Conservation (phyloP, 2,329 filamentous ascomycete genomes). For the Thermoascus crustaceus region DNA sequence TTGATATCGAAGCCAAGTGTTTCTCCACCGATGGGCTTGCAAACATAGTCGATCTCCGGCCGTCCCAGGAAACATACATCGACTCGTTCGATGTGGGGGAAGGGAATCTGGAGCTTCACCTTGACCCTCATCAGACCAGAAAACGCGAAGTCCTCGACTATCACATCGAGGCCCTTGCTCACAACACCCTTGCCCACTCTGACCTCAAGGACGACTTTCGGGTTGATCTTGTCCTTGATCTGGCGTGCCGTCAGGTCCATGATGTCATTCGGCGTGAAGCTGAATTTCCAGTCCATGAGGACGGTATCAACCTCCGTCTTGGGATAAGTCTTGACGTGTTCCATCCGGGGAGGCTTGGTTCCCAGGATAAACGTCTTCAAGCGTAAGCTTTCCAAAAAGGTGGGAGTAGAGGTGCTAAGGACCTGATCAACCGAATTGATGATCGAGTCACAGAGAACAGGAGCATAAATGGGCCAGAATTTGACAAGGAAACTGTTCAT, state of each 20-base stretch:
- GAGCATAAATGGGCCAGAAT: conserved; percentile 98
- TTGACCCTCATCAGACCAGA: conserved; percentile 94
- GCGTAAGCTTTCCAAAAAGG: conserved; percentile 86
- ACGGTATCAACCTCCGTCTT: conserved; percentile 92
- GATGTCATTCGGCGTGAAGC: conserved; percentile 92
- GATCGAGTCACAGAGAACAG: conserved; percentile 83
- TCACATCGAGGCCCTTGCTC: conserved; percentile 93
- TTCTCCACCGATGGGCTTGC: conserved; percentile 93
- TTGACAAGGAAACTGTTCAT: conserved; percentile 98
- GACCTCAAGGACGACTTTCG: conserved; percentile 91
- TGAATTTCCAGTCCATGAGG: conserved; percentile 99
- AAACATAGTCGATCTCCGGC: conserved; percentile 90
- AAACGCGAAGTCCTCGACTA: conserved; percentile 96
- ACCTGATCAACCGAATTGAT: conserved; percentile 95
- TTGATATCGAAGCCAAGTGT: conserved; percentile 97
- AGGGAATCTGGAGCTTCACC: conserved; percentile 92
- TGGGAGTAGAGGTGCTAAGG: conserved; percentile 80
- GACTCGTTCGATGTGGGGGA: conserved; percentile 88
- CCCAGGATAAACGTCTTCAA: conserved; percentile 91
- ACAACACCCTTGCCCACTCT: conserved; percentile 92
- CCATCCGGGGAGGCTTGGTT: conserved; percentile 88
- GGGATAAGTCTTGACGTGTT: conserved; percentile 97
- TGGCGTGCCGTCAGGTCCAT: conserved; percentile 86
- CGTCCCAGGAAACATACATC: conserved; percentile 91
- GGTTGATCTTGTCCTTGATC: conserved; percentile 91